A percentile compares a stretch with the other conserved stretches of the same genome.
Evolutionary conservation across 495 filamentous ascomycete genomes (phyloP).

Genomic region (Entonaema liquescens): DNA sequence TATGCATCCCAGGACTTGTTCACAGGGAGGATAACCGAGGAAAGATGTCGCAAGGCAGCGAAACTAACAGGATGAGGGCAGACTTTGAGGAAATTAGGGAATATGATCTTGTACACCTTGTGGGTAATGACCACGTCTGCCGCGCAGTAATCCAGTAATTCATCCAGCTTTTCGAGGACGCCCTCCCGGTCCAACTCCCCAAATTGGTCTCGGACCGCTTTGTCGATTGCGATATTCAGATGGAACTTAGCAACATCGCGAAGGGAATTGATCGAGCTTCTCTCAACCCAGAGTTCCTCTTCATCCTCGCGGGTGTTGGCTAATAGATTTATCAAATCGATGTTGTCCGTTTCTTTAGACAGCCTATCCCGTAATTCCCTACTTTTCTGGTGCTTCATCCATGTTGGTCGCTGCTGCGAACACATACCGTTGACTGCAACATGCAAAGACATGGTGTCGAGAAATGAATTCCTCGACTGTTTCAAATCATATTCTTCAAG

Average conservation of each 20-base stretch:
- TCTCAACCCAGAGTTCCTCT: constrained; percentile 93
- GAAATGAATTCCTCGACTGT: constrained; percentile 84
- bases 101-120: constrained; percentile 88
- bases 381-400: constrained; percentile 94
- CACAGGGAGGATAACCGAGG: constrained; percentile 90
- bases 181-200: constrained; percentile 79
- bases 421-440: constrained; percentile 99
- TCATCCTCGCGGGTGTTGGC: constrained; percentile 79
- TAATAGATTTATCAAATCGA: constrained; percentile 76
- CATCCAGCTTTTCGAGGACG: constrained; percentile 73
- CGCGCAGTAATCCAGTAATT: constrained; percentile 93
- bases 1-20: constrained; percentile 88
- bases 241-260: constrained; percentile 98
- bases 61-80: constrained; percentile 99
- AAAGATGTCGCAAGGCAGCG: constrained; percentile 88
- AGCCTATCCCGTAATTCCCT: constrained; percentile 85
- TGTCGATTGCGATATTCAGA: constrained; percentile 90
- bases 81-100: constrained; percentile 83
- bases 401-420: constrained; percentile 91
- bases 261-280: constrained; percentile 94
- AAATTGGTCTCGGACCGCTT: constrained; percentile 85
- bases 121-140: constrained; percentile 94
- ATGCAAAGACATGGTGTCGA: constrained; percentile 99
- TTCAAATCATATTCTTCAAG: constrained; percentile 86
- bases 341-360: constrained; percentile 70